Evolutionary conservation across 2,329 filamentous ascomycete species (phyloP).

Genomic region (Ascocoryne sarcoides): DNA sequence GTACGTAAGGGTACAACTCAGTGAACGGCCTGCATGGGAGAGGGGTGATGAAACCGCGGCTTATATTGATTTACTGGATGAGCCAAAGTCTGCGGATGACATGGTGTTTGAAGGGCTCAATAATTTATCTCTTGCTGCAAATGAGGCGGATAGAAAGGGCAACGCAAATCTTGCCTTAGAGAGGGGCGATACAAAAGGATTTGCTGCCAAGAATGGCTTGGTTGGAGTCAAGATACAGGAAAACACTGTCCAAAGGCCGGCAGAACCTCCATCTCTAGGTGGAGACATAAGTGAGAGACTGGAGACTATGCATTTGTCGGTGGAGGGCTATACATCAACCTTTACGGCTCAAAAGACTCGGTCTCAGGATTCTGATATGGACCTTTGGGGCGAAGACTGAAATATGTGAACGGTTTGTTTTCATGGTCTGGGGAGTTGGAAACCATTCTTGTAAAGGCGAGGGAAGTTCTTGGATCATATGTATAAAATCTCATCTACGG

Average conservation of each 20-base stretch:
- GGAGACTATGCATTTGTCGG: constrained; percentile 24
- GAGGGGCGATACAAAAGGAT: constrained; percentile 31
- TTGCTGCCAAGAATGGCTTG: constrained; percentile 17
- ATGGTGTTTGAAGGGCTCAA: constrained; percentile 21
- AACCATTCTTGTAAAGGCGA: too few species aligned
- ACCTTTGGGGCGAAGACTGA: not conserved
- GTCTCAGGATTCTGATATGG: constrained; percentile 10
- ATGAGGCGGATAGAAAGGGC: constrained; percentile 30
- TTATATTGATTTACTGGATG: constrained; percentile 56
- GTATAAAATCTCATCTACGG: too few species aligned
- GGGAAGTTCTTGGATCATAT: too few species aligned
- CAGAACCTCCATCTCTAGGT: constrained; percentile 32
- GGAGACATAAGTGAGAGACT: constrained; percentile 27
- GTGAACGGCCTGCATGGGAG: constrained; percentile 79
- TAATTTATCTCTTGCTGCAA: constrained; percentile 37
- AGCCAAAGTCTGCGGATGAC: constrained; percentile 44
- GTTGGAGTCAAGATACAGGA: constrained; percentile 44
- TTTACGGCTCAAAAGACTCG: constrained; percentile 18
- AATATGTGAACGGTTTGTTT: too few species aligned
- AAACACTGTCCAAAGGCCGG: constrained; percentile 36
- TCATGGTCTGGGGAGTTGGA: too few species aligned
- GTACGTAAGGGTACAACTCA: constrained; percentile 83
- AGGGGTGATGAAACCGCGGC: constrained; percentile 36
- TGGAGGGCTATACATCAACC: constrained; percentile 26
- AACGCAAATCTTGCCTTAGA: constrained; percentile 42